Evolutionary conservation across 2,329 filamentous ascomycete species (phyloP).

Genomic region (Harringtonia aguacate): DNA sequence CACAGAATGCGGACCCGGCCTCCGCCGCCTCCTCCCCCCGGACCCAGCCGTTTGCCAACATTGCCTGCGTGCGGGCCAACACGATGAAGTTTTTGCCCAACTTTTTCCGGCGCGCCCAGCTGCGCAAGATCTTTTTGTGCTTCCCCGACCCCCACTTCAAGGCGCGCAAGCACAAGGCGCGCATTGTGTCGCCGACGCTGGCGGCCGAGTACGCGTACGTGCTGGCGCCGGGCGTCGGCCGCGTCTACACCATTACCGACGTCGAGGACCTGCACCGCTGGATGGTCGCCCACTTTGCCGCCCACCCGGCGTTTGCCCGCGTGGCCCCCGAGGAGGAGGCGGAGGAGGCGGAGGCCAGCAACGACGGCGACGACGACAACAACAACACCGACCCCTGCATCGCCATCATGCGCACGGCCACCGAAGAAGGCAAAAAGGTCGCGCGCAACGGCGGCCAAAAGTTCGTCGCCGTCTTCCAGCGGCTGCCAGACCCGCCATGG

Average conservation of each 20-base stretch:
- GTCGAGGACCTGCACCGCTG: conserved; percentile 88
- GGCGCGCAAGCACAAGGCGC: conserved; percentile 88
- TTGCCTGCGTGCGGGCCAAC: conserved; percentile 81
- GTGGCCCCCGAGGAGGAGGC: conserved; percentile 53
- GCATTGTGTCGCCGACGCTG: conserved; percentile 81
- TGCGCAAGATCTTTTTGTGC: conserved; percentile 91
- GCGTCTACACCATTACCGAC: conserved; percentile 94
- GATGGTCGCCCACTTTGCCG: conserved; percentile 82
- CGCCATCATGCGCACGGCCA: conserved; percentile 66
- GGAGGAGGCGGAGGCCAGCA: conserved; percentile 32
- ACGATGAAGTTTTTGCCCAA: conserved; percentile 99
- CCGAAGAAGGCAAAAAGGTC: conserved; percentile 97
- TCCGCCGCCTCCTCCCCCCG: background rate
- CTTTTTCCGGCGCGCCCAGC: conserved; percentile 74
- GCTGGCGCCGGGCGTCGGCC: conserved; percentile 61
- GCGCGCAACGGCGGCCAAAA: conserved; percentile 82
- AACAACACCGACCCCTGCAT: conserved; percentile 50
- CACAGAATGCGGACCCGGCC: conserved; percentile 38
- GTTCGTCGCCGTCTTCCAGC: conserved; percentile 79
- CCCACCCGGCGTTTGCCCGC: conserved; percentile 68
- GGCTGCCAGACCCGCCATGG: conserved; percentile 73
- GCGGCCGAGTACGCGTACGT: conserved; percentile 92
- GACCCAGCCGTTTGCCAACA: conserved; percentile 63
- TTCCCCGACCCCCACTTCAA: conserved; percentile 99
- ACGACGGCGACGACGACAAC: background rate